Percentiles rank a stretch among this genome's conserved stretches.
Conservation (phyloP, 1,284 basidiomycete species). For the Cystobasidium slooffiae region DNA sequence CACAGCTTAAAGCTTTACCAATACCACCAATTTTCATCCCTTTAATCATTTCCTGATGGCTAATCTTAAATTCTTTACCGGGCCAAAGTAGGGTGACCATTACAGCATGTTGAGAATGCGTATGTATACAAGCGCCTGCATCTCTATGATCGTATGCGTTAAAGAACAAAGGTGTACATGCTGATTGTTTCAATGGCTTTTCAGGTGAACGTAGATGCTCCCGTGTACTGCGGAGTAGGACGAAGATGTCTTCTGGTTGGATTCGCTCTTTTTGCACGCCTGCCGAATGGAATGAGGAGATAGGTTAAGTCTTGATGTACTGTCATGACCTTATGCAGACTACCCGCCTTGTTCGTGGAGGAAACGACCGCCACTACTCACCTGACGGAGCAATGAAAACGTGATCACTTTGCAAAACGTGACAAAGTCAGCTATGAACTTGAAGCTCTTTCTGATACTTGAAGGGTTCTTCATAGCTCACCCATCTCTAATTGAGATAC, state of each 20-base stretch:
- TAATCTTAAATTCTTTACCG: conserved; percentile 71
- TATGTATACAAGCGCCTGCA: conserved; percentile 82
- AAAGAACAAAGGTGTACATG: conserved; percentile 80
- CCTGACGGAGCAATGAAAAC: conserved; percentile 83
- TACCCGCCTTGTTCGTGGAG: too few relatives aligned
- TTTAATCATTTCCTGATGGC: conserved; percentile 88
- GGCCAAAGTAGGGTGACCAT: conserved; percentile 79
- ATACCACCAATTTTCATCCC: conserved; percentile 76
- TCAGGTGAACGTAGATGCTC: conserved; percentile 71
- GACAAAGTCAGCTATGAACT: conserved; percentile 6
- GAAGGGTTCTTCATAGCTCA: conserved; percentile 52
- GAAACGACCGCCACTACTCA: conserved; percentile 43
- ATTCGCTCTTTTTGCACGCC: conserved; percentile 86
- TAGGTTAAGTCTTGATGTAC: too few relatives aligned
- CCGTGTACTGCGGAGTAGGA: conserved; percentile 71
- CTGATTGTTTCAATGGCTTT: conserved; percentile 57
- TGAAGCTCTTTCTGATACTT: not conserved
- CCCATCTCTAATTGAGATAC: conserved; percentile 73
- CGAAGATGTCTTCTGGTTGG: conserved; percentile 76
- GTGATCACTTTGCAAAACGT: conserved; percentile 64
- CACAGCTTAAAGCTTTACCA: conserved; percentile 68
- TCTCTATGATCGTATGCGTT: conserved; percentile 77
- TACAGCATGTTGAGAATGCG: conserved; percentile 73
- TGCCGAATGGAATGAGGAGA: too few relatives aligned
- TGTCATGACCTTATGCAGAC: too few relatives aligned